Evolutionary conservation across 345 rosid species (phyloP).

Genomic region (Arabis hirsuta): DNA sequence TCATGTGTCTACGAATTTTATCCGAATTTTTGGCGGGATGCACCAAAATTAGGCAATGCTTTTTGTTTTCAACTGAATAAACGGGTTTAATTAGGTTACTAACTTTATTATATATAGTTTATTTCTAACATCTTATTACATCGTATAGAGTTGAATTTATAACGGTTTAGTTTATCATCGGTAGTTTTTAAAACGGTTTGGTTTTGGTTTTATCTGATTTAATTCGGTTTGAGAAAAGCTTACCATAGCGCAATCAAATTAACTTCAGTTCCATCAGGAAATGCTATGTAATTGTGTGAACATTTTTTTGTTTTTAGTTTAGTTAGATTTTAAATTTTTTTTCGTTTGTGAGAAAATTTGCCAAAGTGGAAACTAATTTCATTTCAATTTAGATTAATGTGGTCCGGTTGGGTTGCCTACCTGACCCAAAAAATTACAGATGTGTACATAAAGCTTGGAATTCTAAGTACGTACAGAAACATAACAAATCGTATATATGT

Average conservation of each 20-base stretch:
- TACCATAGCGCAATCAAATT: slow-evolving; percentile 2
- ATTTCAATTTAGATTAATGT: slow-evolving; percentile 5
- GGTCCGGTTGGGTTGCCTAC: slow-evolving; percentile 35
- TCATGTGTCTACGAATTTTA: slow-evolving; percentile 14
- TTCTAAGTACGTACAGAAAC: not conserved
- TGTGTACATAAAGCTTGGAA: slow-evolving; percentile 3
- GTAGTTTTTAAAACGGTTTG: not conserved
- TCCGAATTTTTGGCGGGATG: slow-evolving; percentile 25
- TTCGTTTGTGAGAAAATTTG: slow-evolving; percentile 15
- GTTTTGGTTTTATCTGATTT: slow-evolving; percentile 14
- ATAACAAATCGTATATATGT: slow-evolving; percentile 5
- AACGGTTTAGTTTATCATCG: not conserved
- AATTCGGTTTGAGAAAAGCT: slow-evolving; percentile 2
- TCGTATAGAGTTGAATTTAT: not conserved
- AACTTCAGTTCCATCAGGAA: not conserved
- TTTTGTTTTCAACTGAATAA: not conserved
- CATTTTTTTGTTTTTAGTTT: slow-evolving; percentile 12
- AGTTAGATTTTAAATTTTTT: not conserved
- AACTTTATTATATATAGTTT: not conserved
- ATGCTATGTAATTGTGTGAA: not conserved
- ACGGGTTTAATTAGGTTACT: slow-evolving; percentile 20
- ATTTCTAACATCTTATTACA: too few relatives aligned
- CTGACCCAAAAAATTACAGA: slow-evolving; percentile 16
- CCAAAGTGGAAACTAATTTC: slow-evolving; percentile 7
- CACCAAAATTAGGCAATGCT: slow-evolving; percentile 30